Base-by-base conservation (phyloP, 805 yeast species). In the Yarrowia hollandica region DNA sequence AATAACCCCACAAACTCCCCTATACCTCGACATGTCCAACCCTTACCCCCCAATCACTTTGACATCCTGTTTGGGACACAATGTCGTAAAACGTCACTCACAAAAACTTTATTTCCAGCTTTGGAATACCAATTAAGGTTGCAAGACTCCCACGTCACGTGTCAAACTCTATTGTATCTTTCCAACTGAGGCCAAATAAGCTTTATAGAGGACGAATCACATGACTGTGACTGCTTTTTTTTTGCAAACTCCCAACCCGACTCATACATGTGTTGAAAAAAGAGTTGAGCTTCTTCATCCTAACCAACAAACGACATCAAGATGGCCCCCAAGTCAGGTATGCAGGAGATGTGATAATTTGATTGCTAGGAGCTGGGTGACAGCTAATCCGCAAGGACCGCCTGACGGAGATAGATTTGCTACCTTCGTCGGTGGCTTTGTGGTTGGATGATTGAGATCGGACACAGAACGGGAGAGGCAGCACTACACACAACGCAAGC, bases 311-410 rank as follows among this genome's bases (percentile, higher is more conserved):
- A 25, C 54, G 55, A 48, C 34, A 37, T 52, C 58, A 52, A 52
- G 44, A 52, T 52, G 58, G 58, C 58, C 58, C 58, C 58, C 35
- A 52, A 52, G 55, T 48, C 55, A 52, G 58, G 58, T 52, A 52
- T 52, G 58, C 58, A 52, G 58, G 58, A 52, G 44, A 52, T 35
- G 58, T 52, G 58, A 52, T 35, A 52, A 35, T 52, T 52, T 52
- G 58, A 52, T 52, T 52, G 58, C 58, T 35, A 52, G 55, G 55
- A 48, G 55, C 55, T 48, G 55, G 21, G 25, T 5, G 16, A 33
- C 55, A 48, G 55, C 55, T 31, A 48, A 48, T 48, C 55, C 55
- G 55, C 55, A 48, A 48, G 55, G 55, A 48, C 55, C 55, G 55
- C 55, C 55, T 48, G 55, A 48, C 55, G 55, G 52, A 48, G 38